phyloP scores from a whole-genome alignment of 192 early-diverging fungal genomes.

The Martensiomyces pterosporus region DNA sequence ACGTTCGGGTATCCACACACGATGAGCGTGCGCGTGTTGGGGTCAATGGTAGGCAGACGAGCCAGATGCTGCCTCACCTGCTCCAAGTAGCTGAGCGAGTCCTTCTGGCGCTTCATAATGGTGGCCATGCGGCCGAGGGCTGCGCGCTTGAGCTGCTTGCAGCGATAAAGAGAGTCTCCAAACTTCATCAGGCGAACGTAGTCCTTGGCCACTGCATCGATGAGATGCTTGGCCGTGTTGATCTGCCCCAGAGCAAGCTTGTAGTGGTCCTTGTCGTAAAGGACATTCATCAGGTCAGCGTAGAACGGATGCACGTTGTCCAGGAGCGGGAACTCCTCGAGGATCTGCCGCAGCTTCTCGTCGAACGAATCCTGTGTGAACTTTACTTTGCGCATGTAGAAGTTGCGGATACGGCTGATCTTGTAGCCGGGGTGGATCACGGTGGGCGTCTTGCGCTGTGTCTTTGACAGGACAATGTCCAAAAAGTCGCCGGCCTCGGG shows the following conservation, averaged over 20 bases:
- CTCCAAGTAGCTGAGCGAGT: constrained; percentile 93
- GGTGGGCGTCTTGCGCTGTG: constrained; percentile 95
- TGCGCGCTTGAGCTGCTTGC: constrained; percentile 98
- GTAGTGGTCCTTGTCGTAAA: constrained; percentile 99
- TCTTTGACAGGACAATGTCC: constrained; percentile 97
- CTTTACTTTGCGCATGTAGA: constrained; percentile 99
- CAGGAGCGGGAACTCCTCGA: constrained; percentile 95
- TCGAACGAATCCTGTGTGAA: constrained; percentile 97
- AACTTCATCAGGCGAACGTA: constrained; percentile 97
- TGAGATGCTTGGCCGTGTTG: constrained; percentile 95
- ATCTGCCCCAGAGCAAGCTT: constrained; percentile 98
- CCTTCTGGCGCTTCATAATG: constrained; percentile 98
- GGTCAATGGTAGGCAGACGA: constrained; percentile 97
- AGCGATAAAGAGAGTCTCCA: constrained; percentile 98
- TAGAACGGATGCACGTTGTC: constrained; percentile 99
- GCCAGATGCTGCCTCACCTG: constrained; percentile 99
- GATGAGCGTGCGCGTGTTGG: constrained; percentile 97
- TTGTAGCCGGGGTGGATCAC: constrained; percentile 97
- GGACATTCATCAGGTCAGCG: constrained; percentile 99
- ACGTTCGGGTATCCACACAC: constrained; percentile 99
- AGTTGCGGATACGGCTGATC: constrained; percentile 94
- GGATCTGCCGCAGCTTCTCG: constrained; percentile 90
- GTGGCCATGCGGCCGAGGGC: constrained; percentile 99
- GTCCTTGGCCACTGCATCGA: constrained; percentile 97
- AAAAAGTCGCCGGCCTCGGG: constrained; percentile 89